Evolutionary conservation across 257 asterid species (phyloP), one percentile per base, ranked within the genome.

Genomic region (Ocimum tenuiflorum): DNA sequence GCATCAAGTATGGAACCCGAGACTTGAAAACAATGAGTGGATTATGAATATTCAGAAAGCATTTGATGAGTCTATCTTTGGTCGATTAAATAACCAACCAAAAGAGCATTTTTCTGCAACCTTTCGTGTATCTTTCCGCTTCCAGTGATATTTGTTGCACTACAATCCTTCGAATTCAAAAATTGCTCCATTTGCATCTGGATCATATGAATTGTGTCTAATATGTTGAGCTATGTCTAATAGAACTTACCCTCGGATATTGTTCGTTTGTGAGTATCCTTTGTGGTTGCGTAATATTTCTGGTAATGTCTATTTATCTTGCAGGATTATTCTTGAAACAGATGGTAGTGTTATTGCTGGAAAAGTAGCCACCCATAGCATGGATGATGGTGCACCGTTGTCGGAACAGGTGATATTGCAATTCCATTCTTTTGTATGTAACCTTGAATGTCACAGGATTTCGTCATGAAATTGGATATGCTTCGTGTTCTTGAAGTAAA

Each of bases 281-380:
- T n/a, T n/a, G n/a, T n/a, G n/a, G n/a, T n/a, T n/a, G n/a, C n/a
- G n/a, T n/a, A n/a, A n/a, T n/a, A n/a, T 60, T 8, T 38, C 6
- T 0, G 36, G 11, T 31, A 9, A 2, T 55, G 64, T 54, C 20
- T 12, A 7, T 56, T 1, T 3, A 13, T 23, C 12, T 53, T 67
- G 77, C 80, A 87, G 96, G 78, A 85, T 91, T 72, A 74, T 92
- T 69, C 98, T 92, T 43, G 98, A 92, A 81, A 89, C 98, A 12
- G 98, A 92, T 70, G 97, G 97, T 45, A 89, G 77, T 70, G 15
- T 77, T 15, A 89, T 89, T 71, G 97, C 98, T 56, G 95, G 95
- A 51, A 92, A 89, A 80, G 98, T 86, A 29, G 91, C 92, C 57
- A 78, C 91, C 29, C 85, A 85, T 76, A 84, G 63, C 52, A 69